A percentile compares a stretch with the other conserved stretches of the same genome.
These are phyloP conservation scores for Saksenaea oblongispora DNA, from an alignment of 371 early-diverging fungal genomes.

Conservation along the genomic window DNA sequence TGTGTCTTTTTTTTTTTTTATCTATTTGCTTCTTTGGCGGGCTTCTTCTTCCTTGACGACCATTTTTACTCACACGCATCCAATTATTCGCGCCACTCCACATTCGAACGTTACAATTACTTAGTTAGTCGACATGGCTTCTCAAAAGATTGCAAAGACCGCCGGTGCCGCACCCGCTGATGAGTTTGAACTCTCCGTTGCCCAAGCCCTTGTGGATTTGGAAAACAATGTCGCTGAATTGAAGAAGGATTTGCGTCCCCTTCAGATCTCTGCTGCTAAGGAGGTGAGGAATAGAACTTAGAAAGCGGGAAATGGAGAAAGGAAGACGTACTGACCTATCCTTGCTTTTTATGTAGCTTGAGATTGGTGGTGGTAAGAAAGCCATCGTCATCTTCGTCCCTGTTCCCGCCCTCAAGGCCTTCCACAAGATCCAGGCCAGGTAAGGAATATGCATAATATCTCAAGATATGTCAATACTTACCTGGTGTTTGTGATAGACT, in stretches of 20 bases:
- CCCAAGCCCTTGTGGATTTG: slow-evolving; percentile 91
- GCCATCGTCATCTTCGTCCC: slow-evolving; percentile 96
- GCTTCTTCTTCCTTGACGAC: background rate
- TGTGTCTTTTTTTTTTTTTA: background rate
- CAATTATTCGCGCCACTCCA: background rate
- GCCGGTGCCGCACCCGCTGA: slow-evolving; percentile 71
- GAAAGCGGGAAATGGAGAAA: background rate
- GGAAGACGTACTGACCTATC: background rate
- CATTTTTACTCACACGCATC: background rate
- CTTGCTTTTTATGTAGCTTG: slow-evolving; percentile 57
- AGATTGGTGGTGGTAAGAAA: slow-evolving; percentile 91
- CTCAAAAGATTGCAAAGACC: slow-evolving; percentile 76
- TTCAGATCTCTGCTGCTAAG: slow-evolving; percentile 90
- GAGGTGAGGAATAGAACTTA: slow-evolving; percentile 71
- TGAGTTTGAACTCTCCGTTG: slow-evolving; percentile 90
- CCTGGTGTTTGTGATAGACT: slow-evolving; percentile 39
- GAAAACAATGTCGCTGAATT: slow-evolving; percentile 91
- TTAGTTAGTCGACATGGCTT: slow-evolving; percentile 31
- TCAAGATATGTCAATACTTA: background rate
- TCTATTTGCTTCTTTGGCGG: background rate
- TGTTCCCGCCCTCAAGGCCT: slow-evolving; percentile 86
- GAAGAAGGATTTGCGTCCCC: slow-evolving; percentile 90
- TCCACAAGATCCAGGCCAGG: slow-evolving; percentile 92
- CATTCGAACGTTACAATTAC: background rate
- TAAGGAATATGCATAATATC: slow-evolving; percentile 12